Percentiles rank a stretch among this genome's conserved stretches.
Evolutionary conservation across 192 early-diverging fungal genomes (phyloP).

Genomic region (Phycomyces nitens): DNA sequence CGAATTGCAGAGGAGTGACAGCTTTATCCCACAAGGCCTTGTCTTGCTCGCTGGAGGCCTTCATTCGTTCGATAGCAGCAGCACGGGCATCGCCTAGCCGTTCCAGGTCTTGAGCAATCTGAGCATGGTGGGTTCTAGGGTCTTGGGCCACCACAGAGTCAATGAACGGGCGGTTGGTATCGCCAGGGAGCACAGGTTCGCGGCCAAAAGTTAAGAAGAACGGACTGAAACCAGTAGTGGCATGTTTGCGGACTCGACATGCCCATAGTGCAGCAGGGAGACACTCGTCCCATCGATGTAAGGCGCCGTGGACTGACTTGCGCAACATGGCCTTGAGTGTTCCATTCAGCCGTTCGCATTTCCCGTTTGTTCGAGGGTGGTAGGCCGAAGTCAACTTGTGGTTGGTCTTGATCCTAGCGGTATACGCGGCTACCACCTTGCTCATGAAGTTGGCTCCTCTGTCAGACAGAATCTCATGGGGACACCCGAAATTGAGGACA

Average conservation of each 20-base stretch:
- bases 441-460: slow-evolving; percentile 22
- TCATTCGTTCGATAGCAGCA: too few relatives aligned
- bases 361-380: slow-evolving; percentile 22
- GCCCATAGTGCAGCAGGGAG: slow-evolving; percentile 19
- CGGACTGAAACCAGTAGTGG: slow-evolving; percentile 13
- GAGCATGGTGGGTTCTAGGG: too few relatives aligned
- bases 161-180: too few relatives aligned
- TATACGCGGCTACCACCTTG: background rate
- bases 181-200: slow-evolving; percentile 12
- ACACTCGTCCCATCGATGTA: slow-evolving; percentile 23
- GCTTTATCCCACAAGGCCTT: too few relatives aligned
- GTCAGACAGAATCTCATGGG: slow-evolving; percentile 17
- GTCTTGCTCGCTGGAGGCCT: too few relatives aligned
- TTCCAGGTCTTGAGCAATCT: too few relatives aligned
- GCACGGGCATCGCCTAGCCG: too few relatives aligned
- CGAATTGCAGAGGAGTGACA: too few relatives aligned
- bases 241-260: slow-evolving; percentile 21
- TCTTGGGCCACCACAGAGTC: too few relatives aligned
- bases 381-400: slow-evolving; percentile 19
- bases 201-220: slow-evolving; percentile 26
- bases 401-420: background rate
- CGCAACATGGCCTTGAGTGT: slow-evolving; percentile 5
- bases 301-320: background rate
- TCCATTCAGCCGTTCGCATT: slow-evolving; percentile 21
- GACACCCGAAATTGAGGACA: slow-evolving; percentile 20